Percentiles rank a stretch among this genome's conserved stretches.
These are phyloP conservation scores for Lolium rigidum DNA, from an alignment of 176 grass and related monocot genomes.

Conservation along the genomic window DNA sequence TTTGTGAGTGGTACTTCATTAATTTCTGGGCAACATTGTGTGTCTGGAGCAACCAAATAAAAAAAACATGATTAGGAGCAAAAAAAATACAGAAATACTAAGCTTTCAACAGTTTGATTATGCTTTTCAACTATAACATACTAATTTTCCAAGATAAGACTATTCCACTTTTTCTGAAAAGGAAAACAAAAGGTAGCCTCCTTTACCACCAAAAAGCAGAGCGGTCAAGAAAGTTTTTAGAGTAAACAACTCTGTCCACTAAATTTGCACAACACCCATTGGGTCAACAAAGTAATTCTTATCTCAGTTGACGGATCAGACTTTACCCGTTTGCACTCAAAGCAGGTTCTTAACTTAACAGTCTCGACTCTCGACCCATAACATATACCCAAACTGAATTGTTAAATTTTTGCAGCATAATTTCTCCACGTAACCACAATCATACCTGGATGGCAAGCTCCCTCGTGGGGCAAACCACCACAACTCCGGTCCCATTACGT, in stretches of 20 bases:
- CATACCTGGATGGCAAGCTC: conserved; percentile 78
- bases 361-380: too few relatives aligned
- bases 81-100: neutral
- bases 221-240: neutral
- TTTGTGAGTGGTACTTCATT: conserved; percentile 88
- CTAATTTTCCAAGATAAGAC: neutral
- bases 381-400: neutral
- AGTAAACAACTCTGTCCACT: neutral
- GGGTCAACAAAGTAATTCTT: neutral
- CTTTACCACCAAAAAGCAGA: neutral
- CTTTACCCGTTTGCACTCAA: neutral
- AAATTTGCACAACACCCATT: neutral
- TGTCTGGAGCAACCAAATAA: conserved; percentile 57
- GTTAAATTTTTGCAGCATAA: neutral
- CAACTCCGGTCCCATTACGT: conserved; percentile 66
- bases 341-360: neutral
- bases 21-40: conserved; percentile 89
- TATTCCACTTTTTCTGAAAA: neutral
- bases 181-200: neutral
- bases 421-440: neutral
- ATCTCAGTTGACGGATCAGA: neutral
- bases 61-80: neutral
- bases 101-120: neutral
- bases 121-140: neutral
- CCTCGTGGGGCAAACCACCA: conserved; percentile 74